These are phyloP conservation scores for Globisporangium uncinulatum DNA, from an alignment of 352 stramenopile genomes.

Conservation along the genomic window DNA sequence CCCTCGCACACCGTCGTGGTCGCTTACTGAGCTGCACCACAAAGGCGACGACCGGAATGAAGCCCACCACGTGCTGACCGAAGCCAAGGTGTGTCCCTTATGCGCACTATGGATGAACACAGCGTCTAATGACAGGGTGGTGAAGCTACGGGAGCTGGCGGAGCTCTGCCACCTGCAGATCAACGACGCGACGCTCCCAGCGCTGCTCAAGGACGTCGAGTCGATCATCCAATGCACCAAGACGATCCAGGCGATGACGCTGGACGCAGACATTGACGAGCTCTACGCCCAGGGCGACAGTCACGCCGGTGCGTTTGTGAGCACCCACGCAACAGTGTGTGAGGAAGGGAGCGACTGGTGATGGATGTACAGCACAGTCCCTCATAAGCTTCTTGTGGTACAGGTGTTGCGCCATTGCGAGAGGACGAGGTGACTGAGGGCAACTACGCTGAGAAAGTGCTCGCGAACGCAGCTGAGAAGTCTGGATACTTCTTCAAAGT, in stretches of 20 bases:
- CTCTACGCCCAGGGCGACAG: slow-evolving; percentile 66
- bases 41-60: slow-evolving; percentile 37
- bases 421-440: slow-evolving; percentile 76
- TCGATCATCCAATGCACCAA: slow-evolving; percentile 87
- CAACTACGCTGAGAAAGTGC: slow-evolving; percentile 60
- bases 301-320: slow-evolving; percentile 29
- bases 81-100: slow-evolving; percentile 36
- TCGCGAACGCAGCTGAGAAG: slow-evolving; percentile 72
- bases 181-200: slow-evolving; percentile 58
- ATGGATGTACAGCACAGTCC: too few species aligned
- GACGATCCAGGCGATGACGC: slow-evolving; percentile 76
- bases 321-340: too few species aligned
- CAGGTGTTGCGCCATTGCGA: slow-evolving; percentile 46
- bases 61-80: slow-evolving; percentile 45
- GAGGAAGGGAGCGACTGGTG: too few species aligned
- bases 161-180: slow-evolving; percentile 83
- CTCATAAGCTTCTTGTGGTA: neutral
- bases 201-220: slow-evolving; percentile 74
- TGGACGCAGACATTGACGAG: slow-evolving; percentile 80
- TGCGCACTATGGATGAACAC: too few species aligned
- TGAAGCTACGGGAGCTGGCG: slow-evolving; percentile 63
- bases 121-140: neutral
- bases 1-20: slow-evolving; percentile 74
- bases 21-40: slow-evolving; percentile 71
- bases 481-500: slow-evolving; percentile 85